phyloP scores from a whole-genome alignment of 768 basidiomycete species.

The Collybia sordida region DNA sequence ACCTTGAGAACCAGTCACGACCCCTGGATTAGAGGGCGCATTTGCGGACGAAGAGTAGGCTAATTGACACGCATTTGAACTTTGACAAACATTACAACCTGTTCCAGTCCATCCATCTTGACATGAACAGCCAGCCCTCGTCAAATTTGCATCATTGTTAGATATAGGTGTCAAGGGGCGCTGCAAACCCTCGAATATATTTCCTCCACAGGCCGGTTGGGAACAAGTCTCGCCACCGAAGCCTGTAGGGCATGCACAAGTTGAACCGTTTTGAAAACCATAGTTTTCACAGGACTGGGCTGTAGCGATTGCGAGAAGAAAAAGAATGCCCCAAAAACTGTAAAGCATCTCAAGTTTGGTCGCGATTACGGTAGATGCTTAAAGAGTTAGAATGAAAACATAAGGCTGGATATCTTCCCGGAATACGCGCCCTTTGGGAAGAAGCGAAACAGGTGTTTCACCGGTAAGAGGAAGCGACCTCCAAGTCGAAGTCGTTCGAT shows the following conservation, averaged over 20 bases:
- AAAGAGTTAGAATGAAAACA: not conserved
- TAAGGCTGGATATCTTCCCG: not conserved
- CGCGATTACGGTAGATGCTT: not conserved
- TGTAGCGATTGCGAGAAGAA: slow-evolving; percentile 18
- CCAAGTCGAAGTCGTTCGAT: too few species aligned
- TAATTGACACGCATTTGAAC: slow-evolving; percentile 62
- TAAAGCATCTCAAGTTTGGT: slow-evolving; percentile 1
- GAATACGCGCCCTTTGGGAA: not conserved
- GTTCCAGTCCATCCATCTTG: slow-evolving; percentile 73
- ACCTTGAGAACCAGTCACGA: slow-evolving; percentile 21
- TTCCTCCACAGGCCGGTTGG: slow-evolving; percentile 75
- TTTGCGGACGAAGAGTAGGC: slow-evolving; percentile 49
- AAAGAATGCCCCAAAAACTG: slow-evolving; percentile 13
- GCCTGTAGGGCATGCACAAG: slow-evolving; percentile 79
- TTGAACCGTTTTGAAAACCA: slow-evolving; percentile 52
- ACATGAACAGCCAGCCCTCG: slow-evolving; percentile 67
- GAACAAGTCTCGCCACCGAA: slow-evolving; percentile 75
- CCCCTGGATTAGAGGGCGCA: slow-evolving; percentile 28
- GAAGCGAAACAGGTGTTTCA: too few species aligned
- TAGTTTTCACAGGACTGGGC: slow-evolving; percentile 69
- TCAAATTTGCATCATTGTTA: slow-evolving; percentile 60
- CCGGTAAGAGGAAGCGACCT: too few species aligned
- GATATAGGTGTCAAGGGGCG: slow-evolving; percentile 48
- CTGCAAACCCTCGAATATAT: slow-evolving; percentile 69
- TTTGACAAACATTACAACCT: slow-evolving; percentile 80